phyloP scores from a whole-genome alignment of 495 filamentous ascomycete species.

The Darksidea phi region DNA sequence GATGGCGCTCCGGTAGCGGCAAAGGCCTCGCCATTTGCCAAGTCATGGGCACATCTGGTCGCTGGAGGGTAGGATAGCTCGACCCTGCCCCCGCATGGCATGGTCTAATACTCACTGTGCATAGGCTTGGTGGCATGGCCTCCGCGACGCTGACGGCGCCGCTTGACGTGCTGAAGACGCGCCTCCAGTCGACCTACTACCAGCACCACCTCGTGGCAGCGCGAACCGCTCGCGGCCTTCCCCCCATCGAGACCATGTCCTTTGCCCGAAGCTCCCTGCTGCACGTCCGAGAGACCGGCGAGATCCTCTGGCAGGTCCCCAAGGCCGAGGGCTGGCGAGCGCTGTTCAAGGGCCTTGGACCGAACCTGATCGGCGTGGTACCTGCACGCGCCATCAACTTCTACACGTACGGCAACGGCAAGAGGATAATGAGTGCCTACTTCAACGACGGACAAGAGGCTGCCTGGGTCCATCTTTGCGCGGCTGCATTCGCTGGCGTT shows the following conservation, averaged over 20 bases:
- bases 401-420: conserved; percentile 85
- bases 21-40: conserved; percentile 55
- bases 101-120: conserved; percentile 23
- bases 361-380: conserved; percentile 82
- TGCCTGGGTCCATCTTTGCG: conserved; percentile 68
- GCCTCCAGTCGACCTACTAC: conserved; percentile 89
- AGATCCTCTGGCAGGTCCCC: conserved; percentile 76
- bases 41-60: conserved; percentile 86
- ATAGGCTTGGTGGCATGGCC: conserved; percentile 82
- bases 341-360: conserved; percentile 84
- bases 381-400: conserved; percentile 87
- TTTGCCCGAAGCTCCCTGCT: conserved; percentile 52
- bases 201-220: conserved; percentile 59
- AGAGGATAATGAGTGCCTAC: conserved; percentile 66
- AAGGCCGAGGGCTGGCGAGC: conserved; percentile 76
- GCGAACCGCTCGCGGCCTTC: conserved; percentile 50
- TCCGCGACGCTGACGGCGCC: conserved; percentile 81
- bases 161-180: conserved; percentile 86
- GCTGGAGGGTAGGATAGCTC: conserved; percentile 70
- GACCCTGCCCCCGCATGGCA: not conserved
- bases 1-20: conserved; percentile 42
- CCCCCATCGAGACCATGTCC: conserved; percentile 48
- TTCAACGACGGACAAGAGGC: conserved; percentile 65
- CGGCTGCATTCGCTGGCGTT: conserved; percentile 71
- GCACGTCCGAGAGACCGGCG: conserved; percentile 74